These are phyloP conservation scores for Scutellaria baicalensis DNA, from an alignment of 257 asterid genomes.

Conservation along the genomic window DNA sequence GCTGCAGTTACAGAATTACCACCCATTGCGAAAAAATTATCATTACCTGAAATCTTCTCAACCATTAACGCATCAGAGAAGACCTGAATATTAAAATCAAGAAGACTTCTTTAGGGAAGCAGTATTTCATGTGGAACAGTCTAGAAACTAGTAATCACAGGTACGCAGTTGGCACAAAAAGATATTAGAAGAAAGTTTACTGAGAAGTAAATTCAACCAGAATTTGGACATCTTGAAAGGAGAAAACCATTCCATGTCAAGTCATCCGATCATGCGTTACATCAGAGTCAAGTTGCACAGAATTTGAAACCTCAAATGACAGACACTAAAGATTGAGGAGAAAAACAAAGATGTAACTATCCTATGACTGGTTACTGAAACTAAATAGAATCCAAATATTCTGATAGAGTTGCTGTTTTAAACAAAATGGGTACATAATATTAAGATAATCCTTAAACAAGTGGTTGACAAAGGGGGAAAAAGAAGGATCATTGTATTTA, in stretches of 20 bases:
- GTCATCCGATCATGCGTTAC: background rate
- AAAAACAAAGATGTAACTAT: background rate
- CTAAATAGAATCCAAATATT: background rate
- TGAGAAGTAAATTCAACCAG: background rate
- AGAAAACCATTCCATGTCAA: background rate
- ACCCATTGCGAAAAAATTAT: slow-evolving; percentile 78
- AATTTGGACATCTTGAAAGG: background rate
- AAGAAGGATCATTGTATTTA: background rate
- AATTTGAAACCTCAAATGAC: background rate
- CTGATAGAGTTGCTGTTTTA: background rate
- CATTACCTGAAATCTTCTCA: slow-evolving; percentile 54
- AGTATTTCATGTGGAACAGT: background rate
- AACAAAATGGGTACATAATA: background rate
- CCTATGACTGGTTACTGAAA: background rate
- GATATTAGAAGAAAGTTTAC: background rate
- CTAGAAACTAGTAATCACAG: background rate
- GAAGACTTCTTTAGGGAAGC: slow-evolving; percentile 10
- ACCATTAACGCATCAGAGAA: slow-evolving; percentile 70
- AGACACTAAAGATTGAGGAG: background rate
- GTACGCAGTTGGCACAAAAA: background rate
- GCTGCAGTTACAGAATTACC: slow-evolving; percentile 90
- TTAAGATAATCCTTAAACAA: background rate
- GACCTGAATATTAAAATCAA: slow-evolving; percentile 40
- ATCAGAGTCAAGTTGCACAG: background rate
- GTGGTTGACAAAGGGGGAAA: background rate